Percentiles rank a stretch among this genome's conserved stretches.
Conservation (phyloP, 371 early-diverging fungal genomes). For the Syncephalis plumigaleata region DNA sequence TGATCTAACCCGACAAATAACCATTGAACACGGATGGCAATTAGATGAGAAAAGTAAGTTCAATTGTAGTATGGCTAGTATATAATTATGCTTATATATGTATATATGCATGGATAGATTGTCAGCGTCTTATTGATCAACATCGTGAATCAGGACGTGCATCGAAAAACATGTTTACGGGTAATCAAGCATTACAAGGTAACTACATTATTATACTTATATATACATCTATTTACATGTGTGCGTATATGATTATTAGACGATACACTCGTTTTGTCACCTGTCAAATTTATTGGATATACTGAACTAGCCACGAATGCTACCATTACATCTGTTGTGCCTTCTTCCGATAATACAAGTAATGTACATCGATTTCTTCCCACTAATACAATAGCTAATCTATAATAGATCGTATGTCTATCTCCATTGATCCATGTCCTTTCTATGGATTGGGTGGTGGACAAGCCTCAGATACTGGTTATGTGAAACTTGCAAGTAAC, state of each 20-base stretch:
- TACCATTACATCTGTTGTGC: too few relatives aligned
- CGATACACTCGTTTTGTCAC: too few relatives aligned
- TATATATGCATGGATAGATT: too few relatives aligned
- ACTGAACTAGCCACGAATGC: too few relatives aligned
- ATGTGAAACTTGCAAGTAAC: slow-evolving; percentile 17
- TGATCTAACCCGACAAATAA: slow-evolving; percentile 50
- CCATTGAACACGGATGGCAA: slow-evolving; percentile 46
- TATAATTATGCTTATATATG: too few relatives aligned
- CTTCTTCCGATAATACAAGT: too few relatives aligned
- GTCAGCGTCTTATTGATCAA: slow-evolving; percentile 3
- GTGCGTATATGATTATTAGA: too few relatives aligned
- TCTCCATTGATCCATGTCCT: slow-evolving; percentile 50
- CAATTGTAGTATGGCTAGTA: slow-evolving; percentile 14
- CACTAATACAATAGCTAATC: too few relatives aligned
- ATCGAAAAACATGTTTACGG: slow-evolving; percentile 24
- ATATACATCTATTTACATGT: too few relatives aligned
- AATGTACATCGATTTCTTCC: too few relatives aligned
- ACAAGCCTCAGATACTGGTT: slow-evolving; percentile 45
- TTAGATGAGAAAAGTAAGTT: slow-evolving; percentile 28
- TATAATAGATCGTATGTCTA: neutral
- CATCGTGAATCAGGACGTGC: slow-evolving; percentile 31
- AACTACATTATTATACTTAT: slow-evolving; percentile 30
- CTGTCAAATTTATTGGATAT: too few relatives aligned
- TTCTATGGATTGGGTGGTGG: slow-evolving; percentile 64
- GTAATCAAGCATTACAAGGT: too few relatives aligned